These are phyloP conservation scores for Selaginella tamariscina DNA, from an alignment of 75 land plant species.

Conservation along the genomic window DNA sequence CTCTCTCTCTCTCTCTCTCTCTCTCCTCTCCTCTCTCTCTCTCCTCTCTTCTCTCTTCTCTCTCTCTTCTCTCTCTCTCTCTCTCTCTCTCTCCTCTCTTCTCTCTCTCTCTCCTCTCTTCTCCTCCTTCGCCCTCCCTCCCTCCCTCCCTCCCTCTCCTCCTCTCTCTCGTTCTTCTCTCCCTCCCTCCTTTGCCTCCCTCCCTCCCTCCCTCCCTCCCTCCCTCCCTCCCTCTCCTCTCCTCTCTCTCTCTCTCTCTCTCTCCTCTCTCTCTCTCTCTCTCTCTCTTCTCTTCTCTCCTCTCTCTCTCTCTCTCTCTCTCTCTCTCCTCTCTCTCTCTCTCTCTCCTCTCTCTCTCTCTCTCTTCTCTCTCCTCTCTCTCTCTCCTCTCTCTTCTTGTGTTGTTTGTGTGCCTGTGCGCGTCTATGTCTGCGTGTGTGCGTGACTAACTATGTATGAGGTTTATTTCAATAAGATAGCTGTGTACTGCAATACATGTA, in stretches of 20 bases:
- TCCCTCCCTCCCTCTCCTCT: not conserved
- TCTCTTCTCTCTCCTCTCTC: not conserved
- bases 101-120: not conserved
- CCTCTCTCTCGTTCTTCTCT: no score
- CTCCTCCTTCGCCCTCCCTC: not conserved
- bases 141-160: no score
- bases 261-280: constrained; percentile 1
- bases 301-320: constrained; percentile 7
- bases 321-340: not conserved
- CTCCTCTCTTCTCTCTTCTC: not conserved
- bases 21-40: not conserved
- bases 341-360: not conserved
- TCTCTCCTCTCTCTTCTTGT: constrained; percentile 2
- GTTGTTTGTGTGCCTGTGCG: no score
- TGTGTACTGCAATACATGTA: no score
- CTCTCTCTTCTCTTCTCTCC: not conserved
- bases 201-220: not conserved
- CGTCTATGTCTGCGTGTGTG: no score
- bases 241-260: not conserved
- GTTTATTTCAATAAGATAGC: no score
- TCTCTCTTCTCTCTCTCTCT: not conserved
- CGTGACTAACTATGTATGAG: no score
- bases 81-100: not conserved
- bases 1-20: not conserved
- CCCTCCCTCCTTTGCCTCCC: not conserved